Evolutionary conservation across 352 stramenopile genomes (phyloP).

Genomic region (Globisporangium cylindrosporum): DNA sequence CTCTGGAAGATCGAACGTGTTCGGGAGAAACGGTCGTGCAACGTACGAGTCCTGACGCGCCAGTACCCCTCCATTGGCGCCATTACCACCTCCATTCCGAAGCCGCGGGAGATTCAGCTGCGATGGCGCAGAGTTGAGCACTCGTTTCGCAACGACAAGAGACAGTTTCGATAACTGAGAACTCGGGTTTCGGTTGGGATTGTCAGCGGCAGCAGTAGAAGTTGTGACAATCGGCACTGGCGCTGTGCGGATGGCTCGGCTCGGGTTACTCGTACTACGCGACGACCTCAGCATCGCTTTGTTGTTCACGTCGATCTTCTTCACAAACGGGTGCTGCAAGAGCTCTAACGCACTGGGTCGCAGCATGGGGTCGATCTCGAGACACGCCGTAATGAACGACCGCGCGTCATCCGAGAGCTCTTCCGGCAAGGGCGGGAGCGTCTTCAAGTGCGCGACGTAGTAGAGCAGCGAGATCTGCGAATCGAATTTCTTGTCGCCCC

Average conservation of each 20-base stretch:
- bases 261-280: neutral
- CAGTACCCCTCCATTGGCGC: neutral
- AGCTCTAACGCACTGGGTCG: slow-evolving; percentile 87
- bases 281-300: neutral
- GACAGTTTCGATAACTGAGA: neutral
- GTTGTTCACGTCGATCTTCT: slow-evolving; percentile 1
- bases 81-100: neutral
- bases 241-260: slow-evolving; percentile 3
- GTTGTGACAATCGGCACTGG: neutral
- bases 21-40: neutral
- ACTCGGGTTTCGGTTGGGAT: neutral
- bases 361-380: slow-evolving; percentile 45
- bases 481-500: slow-evolving; percentile 81
- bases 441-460: slow-evolving; percentile 53
- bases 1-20: slow-evolving; percentile 12
- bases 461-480: slow-evolving; percentile 65
- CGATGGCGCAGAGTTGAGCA: slow-evolving; percentile 10
- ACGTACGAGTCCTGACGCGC: neutral
- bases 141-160: neutral
- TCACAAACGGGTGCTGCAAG: slow-evolving; percentile 89
- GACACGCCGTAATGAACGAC: slow-evolving; percentile 49
- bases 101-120: slow-evolving; percentile 9
- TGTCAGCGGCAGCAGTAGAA: neutral
- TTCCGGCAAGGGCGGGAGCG: slow-evolving; percentile 37
- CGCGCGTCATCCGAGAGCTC: slow-evolving; percentile 36